Base-by-base conservation (phyloP, 805 yeast species). In the Kuraishia piskuri region DNA sequence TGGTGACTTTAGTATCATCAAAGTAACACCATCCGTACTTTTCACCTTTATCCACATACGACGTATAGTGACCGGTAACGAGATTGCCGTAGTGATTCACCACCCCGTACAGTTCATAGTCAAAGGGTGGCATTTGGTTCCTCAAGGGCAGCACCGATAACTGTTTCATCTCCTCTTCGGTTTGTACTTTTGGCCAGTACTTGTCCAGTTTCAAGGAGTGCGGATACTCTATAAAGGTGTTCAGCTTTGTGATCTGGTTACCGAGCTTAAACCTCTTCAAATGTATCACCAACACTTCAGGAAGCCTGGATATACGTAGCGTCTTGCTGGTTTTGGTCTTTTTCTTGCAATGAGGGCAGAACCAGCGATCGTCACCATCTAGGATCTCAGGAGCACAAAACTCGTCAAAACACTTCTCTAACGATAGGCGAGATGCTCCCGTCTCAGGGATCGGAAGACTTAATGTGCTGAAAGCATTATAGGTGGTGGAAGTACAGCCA, bases 11-110 rank as follows among this genome's bases (percentile, higher is more conserved):
- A 0, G 88, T 77, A 66, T 90, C 97, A 66, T 90, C 96, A 66
- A 84, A 90, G 56, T 83, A 80, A 61, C 88, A 82, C 96, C 96
- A 90, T 1, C 83, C 86, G 53, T 72, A 71, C 45, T 63, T 68
- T 21, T 66, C 64, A 23, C 82, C 83, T 61, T 88, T 88, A 63
- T 82, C 71, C 3, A 88, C 92, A 63, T 75, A 88, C 0, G 96
- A 72, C 0, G 97, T 91, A 67, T 91, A 91, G 67, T 91, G 97
- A 0, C 97, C 97, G 8, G 91, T 87, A 46, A 83, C 79, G 44
- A 91, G 73, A 45, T 86, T 83, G 12, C 97, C 97, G 56, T 71
- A 82, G 67, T 91, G 97, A 58, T 88, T 83, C 17, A 89, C 89
- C 1, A 90, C 96, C 0, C 88, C 96, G 61, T 80, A 86, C 22